Base-by-base conservation (phyloP, 2,329 filamentous ascomycete genomes). In the Ophiostoma ips region DNA sequence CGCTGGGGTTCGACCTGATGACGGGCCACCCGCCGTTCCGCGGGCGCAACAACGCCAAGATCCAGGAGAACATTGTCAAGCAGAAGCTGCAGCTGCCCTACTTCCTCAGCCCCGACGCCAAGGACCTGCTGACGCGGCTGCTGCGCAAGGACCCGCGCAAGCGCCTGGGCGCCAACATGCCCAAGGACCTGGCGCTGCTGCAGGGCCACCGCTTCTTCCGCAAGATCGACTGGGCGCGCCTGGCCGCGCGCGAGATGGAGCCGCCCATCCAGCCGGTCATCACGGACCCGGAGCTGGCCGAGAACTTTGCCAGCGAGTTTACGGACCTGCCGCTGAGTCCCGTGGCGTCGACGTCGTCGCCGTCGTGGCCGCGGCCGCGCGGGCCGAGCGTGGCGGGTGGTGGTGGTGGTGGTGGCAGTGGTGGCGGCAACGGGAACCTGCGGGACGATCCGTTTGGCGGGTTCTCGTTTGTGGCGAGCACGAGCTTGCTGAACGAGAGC, bases 181-280 rank as follows among this genome's bases (percentile, higher is more conserved):
- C 85, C 40, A 90, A 89, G 66, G 92, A 98, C 57, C 70, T 98
- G 46, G 72, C 77, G 50, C 82, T 75, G 0, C 84, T 98, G 68
- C 94, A 94, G 73, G 81, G 82, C 55, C 92, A 98, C 63, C 80
- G 92, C 10, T 98, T 98, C 73, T 98, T 98, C 76, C 81, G 86
- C 61, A 92, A 87, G 70, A 94, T 98, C 60, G 83, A 98, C 68
- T 98, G 92, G 92, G 83, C 81, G 67, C 83, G 81, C 59, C 76
- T 98, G 13, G 87, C 84, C 55, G 79, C 77, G 28, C 77, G 90
- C 34, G 87, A 95, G 65, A 58, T 95, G 44, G 83, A 86, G 58
- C 85, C 92, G 1, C 92, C 92, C 0, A 96, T 98, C 59, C 79
- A 84, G 62, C 92, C 92, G 15, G 74, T 96, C 60, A 90, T 98